A percentile compares a stretch with the other conserved stretches of the same genome.
These are phyloP conservation scores for Pilasporangium apinafurcum DNA, from an alignment of 352 stramenopile species.

Conservation along the genomic window DNA sequence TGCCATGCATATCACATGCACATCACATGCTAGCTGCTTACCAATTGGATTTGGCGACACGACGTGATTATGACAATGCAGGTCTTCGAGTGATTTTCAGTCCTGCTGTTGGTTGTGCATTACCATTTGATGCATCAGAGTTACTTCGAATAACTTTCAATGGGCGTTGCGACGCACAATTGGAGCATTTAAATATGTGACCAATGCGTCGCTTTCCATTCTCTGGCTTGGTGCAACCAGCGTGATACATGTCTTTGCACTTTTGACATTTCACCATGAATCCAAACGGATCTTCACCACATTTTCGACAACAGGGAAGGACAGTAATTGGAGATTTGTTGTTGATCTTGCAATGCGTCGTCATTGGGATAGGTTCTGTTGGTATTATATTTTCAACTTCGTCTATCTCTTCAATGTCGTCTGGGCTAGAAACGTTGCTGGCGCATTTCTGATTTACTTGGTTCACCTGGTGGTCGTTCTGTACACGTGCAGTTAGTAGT, in stretches of 20 bases:
- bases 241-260: slow-evolving; percentile 40
- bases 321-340: neutral
- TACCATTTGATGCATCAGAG: neutral
- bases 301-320: slow-evolving; percentile 5
- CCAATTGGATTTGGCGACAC: too few species aligned
- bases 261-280: slow-evolving; percentile 55
- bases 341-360: neutral
- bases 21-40: too few species aligned
- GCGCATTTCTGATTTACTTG: neutral
- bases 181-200: slow-evolving; percentile 19
- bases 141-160: slow-evolving; percentile 12
- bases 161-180: slow-evolving; percentile 14
- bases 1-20: too few species aligned
- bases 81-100: neutral
- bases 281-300: slow-evolving; percentile 32
- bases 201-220: slow-evolving; percentile 17
- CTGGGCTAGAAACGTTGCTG: neutral
- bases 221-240: slow-evolving; percentile 24
- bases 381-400: slow-evolving; percentile 6
- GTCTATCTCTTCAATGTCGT: slow-evolving; percentile 3
- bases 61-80: too few species aligned
- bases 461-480: too few species aligned
- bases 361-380: neutral
- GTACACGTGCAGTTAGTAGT: too few species aligned
- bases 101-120: neutral